Conservation (phyloP, 495 filamentous ascomycete species). For the Peziza echinospora region DNA sequence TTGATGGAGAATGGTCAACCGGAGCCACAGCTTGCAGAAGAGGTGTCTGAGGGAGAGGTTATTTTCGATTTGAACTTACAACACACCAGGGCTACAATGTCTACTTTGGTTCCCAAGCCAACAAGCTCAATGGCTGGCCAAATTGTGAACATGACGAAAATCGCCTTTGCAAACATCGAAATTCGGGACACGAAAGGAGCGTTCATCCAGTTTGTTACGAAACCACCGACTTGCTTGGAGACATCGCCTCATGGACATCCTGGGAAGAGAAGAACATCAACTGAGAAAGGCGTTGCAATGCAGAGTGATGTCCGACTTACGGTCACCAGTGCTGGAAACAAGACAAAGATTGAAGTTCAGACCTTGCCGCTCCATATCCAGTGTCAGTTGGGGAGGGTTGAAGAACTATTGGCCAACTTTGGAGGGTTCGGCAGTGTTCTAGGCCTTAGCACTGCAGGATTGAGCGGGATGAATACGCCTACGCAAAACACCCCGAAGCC, state of each 20-base stretch:
- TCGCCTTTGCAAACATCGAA: conserved; percentile 10
- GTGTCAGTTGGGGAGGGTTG: conserved; percentile 58
- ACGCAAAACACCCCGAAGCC: conserved; percentile 14
- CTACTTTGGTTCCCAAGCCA: conserved; percentile 1
- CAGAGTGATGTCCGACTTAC: conserved; percentile 22
- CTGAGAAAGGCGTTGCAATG: background rate
- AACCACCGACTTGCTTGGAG: conserved; percentile 26
- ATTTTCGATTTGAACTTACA: conserved; percentile 29
- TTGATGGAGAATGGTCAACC: conserved; percentile 25
- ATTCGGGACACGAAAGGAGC: conserved; percentile 42
- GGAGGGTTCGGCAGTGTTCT: conserved; percentile 84
- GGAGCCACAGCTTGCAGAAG: conserved; percentile 5
- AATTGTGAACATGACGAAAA: background rate
- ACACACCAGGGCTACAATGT: conserved; percentile 17
- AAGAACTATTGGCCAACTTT: conserved; percentile 72
- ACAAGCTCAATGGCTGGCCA: background rate
- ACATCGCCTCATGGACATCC: conserved; percentile 7
- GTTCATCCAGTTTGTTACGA: conserved; percentile 38
- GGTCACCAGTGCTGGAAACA: conserved; percentile 28
- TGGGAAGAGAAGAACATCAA: conserved; percentile 33
- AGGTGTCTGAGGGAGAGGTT: conserved; percentile 7
- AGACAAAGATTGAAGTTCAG: conserved; percentile 43
- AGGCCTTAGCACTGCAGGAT: conserved; percentile 52
- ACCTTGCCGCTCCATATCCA: conserved; percentile 59
- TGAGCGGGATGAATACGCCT: conserved; percentile 36